Evolutionary conservation across 768 basidiomycete genomes (phyloP).

Genomic region (Neoboletus subvelutipes): DNA sequence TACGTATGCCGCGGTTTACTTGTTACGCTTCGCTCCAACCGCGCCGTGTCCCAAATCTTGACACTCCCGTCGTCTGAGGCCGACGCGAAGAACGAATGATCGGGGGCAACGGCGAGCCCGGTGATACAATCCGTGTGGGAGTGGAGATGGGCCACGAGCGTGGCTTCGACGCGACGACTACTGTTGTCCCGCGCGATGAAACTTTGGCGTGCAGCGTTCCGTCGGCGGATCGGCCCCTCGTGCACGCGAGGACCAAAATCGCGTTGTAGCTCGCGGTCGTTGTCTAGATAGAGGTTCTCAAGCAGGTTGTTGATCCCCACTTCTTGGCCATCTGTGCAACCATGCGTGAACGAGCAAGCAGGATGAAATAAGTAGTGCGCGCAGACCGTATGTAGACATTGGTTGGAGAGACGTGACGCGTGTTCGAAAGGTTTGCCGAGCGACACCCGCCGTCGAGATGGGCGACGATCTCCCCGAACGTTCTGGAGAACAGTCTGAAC

Average conservation of each 20-base stretch:
- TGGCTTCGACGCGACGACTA: constrained; percentile 66
- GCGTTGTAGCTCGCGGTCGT: constrained; percentile 76
- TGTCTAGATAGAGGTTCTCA: constrained; percentile 88
- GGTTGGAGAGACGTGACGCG: constrained; percentile 54
- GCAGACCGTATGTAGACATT: constrained; percentile 71
- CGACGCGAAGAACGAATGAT: constrained; percentile 93
- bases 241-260: constrained; percentile 92
- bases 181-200: constrained; percentile 65
- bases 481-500: constrained; percentile 64
- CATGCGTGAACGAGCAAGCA: constrained; percentile 1
- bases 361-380: background rate
- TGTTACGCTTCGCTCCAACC: constrained; percentile 93
- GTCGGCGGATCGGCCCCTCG: constrained; percentile 75
- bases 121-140: constrained; percentile 83
- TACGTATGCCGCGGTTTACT: constrained; percentile 77
- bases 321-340: constrained; percentile 77
- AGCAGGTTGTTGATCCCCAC: constrained; percentile 85
- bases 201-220: constrained; percentile 68
- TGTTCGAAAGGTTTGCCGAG: constrained; percentile 48
- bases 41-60: constrained; percentile 89
- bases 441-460: constrained; percentile 55
- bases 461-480: constrained; percentile 81
- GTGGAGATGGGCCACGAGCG: constrained; percentile 78
- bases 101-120: constrained; percentile 83
- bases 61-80: constrained; percentile 93